phyloP scores from a whole-genome alignment of 2,329 filamentous ascomycete species.

The Aspergillus texensis region DNA sequence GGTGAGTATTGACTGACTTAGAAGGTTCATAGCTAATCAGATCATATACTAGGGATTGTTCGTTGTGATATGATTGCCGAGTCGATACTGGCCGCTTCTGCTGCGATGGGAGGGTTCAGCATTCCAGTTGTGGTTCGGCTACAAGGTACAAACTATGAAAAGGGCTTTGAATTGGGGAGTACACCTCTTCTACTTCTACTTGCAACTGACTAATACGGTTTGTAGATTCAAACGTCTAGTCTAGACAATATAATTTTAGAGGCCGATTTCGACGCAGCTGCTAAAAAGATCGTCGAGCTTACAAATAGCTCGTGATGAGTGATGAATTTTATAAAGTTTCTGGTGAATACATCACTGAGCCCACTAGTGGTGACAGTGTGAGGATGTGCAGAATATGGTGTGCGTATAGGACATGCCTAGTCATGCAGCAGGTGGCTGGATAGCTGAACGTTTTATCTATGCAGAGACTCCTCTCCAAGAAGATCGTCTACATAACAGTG shows the following conservation, averaged over 20 bases:
- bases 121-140: slow-evolving; percentile 52
- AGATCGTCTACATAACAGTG: neutral
- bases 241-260: slow-evolving; percentile 9
- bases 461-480: neutral
- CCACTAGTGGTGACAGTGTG: neutral
- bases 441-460: neutral
- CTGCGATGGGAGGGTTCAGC: slow-evolving; percentile 39
- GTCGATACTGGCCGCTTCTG: slow-evolving; percentile 50
- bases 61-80: slow-evolving; percentile 57
- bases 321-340: neutral
- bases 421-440: neutral
- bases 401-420: neutral
- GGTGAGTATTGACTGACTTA: slow-evolving; percentile 19
- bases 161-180: slow-evolving; percentile 46
- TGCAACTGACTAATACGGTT: neutral
- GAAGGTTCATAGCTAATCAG: neutral
- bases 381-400: neutral
- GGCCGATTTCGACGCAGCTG: slow-evolving; percentile 17
- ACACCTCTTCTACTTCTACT: neutral
- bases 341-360: neutral
- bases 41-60: slow-evolving; percentile 45
- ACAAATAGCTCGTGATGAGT: neutral
- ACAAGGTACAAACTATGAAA: slow-evolving; percentile 51
- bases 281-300: slow-evolving; percentile 21
- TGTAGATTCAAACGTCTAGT: slow-evolving; percentile 9